phyloP scores from a whole-genome alignment of 176 grass and related monocot species.

The Puccinellia tenuiflora region DNA sequence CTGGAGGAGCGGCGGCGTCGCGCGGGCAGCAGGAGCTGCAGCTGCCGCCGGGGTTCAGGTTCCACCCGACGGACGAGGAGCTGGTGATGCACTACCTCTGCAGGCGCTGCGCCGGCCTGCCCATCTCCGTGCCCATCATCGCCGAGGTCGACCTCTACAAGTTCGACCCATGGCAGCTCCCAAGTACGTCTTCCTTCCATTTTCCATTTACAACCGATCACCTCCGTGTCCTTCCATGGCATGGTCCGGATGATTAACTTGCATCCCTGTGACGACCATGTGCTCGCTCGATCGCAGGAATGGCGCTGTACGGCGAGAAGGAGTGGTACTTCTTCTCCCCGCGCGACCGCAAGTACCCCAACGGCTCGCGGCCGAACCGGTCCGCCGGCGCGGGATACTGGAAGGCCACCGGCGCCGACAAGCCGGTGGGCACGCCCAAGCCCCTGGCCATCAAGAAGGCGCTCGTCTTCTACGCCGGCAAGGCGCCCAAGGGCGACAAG shows the following conservation, averaged over 20 bases:
- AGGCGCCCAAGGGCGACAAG: constrained; percentile 77
- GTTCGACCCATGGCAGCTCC: constrained; percentile 73
- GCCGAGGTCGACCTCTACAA: constrained; percentile 95
- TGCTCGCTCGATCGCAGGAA: constrained; percentile 22
- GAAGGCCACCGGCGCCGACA: constrained; percentile 83
- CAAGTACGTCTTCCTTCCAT: constrained; percentile 22
- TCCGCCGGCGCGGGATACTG: constrained; percentile 63
- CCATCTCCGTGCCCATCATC: constrained; percentile 69
- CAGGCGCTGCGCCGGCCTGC: constrained; percentile 34
- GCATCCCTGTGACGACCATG: neutral
- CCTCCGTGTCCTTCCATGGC: fast-evolving
- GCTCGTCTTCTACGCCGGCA: constrained; percentile 74
- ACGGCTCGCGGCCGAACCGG: constrained; percentile 76
- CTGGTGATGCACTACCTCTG: constrained; percentile 70
- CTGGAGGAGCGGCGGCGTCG: neutral
- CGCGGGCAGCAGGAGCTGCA: constrained; percentile 36
- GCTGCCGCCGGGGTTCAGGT: constrained; percentile 87
- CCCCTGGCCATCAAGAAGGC: constrained; percentile 74
- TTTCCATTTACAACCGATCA: neutral
- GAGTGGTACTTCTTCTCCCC: constrained; percentile 91
- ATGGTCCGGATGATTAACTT: neutral
- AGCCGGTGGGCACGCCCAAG: constrained; percentile 60
- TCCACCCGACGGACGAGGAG: constrained; percentile 98
- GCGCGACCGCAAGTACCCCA: constrained; percentile 79
- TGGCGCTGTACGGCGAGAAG: constrained; percentile 73